Percentiles rank a stretch among this genome's conserved stretches.
phyloP scores from a whole-genome alignment of 2,329 filamentous ascomycete genomes.

The Phialophora expanda region DNA sequence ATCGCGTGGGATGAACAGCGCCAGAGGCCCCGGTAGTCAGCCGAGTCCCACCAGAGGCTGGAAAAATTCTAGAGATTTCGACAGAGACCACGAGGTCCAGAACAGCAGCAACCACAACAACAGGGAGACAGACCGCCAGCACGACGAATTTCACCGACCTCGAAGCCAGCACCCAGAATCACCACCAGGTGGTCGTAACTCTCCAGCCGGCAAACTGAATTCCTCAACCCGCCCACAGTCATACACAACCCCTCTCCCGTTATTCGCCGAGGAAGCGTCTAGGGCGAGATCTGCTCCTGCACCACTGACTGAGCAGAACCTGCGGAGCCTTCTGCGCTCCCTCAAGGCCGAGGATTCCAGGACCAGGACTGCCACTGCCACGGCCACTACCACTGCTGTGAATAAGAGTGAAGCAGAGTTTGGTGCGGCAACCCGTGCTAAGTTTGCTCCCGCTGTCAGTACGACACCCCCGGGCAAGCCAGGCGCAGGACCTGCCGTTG shows the following conservation, averaged over 20 bases:
- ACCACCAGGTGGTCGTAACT: conserved; percentile 1
- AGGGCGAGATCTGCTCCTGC: conserved; percentile 23
- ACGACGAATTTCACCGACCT: conserved; percentile 11
- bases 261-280: conserved; percentile 34
- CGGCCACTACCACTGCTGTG: not conserved
- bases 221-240: conserved; percentile 31
- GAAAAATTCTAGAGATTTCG: conserved; percentile 37
- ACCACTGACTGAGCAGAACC: conserved; percentile 37
- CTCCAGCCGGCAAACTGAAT: conserved; percentile 28
- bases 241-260: conserved; percentile 34
- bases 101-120: conserved; percentile 9
- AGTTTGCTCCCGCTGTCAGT: conserved; percentile 18
- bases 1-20: conserved; percentile 12
- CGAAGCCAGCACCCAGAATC: conserved; percentile 4
- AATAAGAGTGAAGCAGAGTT: conserved; percentile 7
- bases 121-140: not conserved
- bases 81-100: conserved; percentile 21
- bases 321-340: conserved; percentile 34
- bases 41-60: conserved; percentile 20
- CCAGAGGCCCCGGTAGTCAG: conserved; percentile 21
- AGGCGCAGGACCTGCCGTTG: conserved; percentile 16
- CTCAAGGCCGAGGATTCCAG: conserved; percentile 11
- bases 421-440: not conserved
- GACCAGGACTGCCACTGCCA: not conserved
- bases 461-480: conserved; percentile 14